These are phyloP conservation scores for Russula lepida DNA, from an alignment of 768 basidiomycete genomes.

Conservation along the genomic window DNA sequence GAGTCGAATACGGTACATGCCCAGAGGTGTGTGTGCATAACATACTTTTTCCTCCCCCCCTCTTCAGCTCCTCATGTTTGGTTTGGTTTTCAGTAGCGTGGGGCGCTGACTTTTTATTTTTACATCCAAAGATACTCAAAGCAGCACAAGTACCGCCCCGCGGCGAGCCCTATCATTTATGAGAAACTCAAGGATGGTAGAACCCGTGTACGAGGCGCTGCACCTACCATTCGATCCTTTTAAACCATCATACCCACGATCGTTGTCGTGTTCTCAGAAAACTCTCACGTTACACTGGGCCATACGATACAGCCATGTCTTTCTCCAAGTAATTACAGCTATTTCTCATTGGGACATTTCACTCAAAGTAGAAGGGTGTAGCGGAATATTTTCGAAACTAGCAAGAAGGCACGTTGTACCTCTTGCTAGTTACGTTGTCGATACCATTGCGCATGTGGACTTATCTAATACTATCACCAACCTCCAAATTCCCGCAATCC, in stretches of 20 bases:
- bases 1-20: slow-evolving; percentile 50
- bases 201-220: slow-evolving; percentile 60
- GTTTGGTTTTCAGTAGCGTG: background rate
- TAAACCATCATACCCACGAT: background rate
- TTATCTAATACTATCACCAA: background rate
- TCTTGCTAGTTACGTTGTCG: background rate
- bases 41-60: background rate
- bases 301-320: background rate
- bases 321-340: background rate
- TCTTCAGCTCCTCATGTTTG: background rate
- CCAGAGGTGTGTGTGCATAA: slow-evolving; percentile 40
- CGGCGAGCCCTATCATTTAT: slow-evolving; percentile 77
- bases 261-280: background rate
- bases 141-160: slow-evolving; percentile 73
- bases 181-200: slow-evolving; percentile 67
- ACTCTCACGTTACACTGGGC: background rate
- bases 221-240: slow-evolving; percentile 26
- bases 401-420: background rate
- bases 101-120: background rate
- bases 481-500: background rate
- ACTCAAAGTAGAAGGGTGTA: background rate
- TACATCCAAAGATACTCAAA: slow-evolving; percentile 58
- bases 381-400: background rate
- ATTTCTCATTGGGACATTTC: background rate
- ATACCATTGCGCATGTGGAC: background rate